phyloP scores from a whole-genome alignment of 176 grass and related monocot species.

The Carex kokanica region DNA sequence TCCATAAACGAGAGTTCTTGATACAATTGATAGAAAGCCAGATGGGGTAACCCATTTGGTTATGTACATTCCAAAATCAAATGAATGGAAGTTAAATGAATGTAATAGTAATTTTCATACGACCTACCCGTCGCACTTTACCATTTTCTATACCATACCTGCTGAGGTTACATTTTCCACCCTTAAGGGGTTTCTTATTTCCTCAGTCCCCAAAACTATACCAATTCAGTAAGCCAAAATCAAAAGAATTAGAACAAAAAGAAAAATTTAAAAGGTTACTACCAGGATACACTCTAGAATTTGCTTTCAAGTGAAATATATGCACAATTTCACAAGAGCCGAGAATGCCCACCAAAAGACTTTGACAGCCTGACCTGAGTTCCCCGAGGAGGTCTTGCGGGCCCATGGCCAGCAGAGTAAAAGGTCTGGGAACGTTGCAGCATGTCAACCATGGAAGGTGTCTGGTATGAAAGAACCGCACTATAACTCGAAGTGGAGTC shows the following conservation, averaged over 20 bases:
- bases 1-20: background rate
- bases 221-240: background rate
- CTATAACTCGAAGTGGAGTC: constrained; percentile 63
- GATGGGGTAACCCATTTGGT: background rate
- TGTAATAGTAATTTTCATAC: background rate
- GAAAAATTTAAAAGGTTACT: background rate
- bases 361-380: background rate
- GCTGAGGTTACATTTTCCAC: background rate
- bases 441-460: constrained; percentile 89
- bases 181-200: background rate
- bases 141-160: background rate
- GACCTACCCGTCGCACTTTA: background rate
- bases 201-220: constrained; percentile 14
- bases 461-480: constrained; percentile 64
- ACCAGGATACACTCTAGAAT: background rate
- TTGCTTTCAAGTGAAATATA: background rate
- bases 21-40: constrained; percentile 5
- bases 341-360: constrained; percentile 25
- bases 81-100: constrained; percentile 12
- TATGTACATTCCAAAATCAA: constrained; percentile 17
- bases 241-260: constrained; percentile 15
- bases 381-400: background rate
- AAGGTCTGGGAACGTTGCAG: constrained; percentile 73
- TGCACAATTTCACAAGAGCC: background rate
- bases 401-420: constrained; percentile 4